Conservation (phyloP, 345 rosid genomes). For the Kandelia obovata region DNA sequence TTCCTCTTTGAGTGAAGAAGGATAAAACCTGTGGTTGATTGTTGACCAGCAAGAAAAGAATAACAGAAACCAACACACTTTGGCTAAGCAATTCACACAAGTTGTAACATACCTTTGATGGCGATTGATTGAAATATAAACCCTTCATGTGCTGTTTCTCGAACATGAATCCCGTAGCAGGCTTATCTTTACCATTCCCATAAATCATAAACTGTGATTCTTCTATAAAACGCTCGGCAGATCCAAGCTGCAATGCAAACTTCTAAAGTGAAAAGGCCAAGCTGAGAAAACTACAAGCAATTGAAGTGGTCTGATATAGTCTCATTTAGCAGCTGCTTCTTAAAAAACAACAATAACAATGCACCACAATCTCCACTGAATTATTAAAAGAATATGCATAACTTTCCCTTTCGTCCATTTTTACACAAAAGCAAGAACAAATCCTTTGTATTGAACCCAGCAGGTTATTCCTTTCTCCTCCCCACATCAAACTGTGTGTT, state of each 20-base stretch:
- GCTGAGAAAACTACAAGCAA: conserved; percentile 10
- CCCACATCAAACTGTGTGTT: too few species aligned
- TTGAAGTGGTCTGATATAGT: background rate
- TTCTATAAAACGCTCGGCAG: conserved; percentile 83
- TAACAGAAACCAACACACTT: background rate
- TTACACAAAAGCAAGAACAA: too few species aligned
- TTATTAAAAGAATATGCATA: too few species aligned
- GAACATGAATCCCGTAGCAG: conserved; percentile 94
- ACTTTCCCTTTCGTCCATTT: too few species aligned
- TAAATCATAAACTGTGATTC: conserved; percentile 75
- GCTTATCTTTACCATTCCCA: conserved; percentile 81
- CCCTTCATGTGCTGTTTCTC: conserved; percentile 89
- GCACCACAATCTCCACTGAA: background rate
- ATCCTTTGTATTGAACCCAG: too few species aligned
- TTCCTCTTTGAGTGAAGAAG: too few species aligned
- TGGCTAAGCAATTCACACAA: conserved; percentile 3
- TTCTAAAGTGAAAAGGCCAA: conserved; percentile 6
- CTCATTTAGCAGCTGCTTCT: background rate
- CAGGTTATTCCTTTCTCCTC: too few species aligned
- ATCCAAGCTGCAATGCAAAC: conserved; percentile 73
- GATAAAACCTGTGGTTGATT: background rate
- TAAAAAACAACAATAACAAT: background rate
- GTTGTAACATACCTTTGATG: conserved; percentile 57
- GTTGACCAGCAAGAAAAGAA: background rate
- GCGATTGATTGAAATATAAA: conserved; percentile 86